These are phyloP conservation scores for Geranium incanum DNA, from an alignment of 441 rosid genomes.

Conservation along the genomic window DNA sequence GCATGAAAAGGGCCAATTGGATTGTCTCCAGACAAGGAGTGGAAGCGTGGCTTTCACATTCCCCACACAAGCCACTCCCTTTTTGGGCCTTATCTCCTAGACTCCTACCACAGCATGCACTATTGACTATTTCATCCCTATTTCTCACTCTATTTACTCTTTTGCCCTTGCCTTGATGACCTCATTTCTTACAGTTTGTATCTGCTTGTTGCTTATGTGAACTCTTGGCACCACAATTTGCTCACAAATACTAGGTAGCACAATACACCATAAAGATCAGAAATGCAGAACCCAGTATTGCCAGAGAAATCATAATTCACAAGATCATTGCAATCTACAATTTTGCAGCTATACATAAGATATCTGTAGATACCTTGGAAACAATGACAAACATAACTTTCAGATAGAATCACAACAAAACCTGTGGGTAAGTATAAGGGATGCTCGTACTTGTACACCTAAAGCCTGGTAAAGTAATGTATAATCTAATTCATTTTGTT, in stretches of 20 bases:
- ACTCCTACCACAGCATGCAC: background rate
- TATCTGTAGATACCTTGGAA: background rate
- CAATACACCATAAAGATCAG: background rate
- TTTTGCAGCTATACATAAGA: background rate
- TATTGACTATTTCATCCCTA: background rate
- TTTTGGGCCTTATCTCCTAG: background rate
- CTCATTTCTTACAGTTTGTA: background rate
- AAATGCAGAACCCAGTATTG: background rate
- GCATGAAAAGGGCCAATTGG: background rate
- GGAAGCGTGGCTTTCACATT: conserved; percentile 46
- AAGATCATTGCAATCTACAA: background rate
- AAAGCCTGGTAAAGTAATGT: background rate
- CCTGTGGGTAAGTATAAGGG: background rate
- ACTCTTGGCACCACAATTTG: background rate
- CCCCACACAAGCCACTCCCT: conserved; percentile 25
- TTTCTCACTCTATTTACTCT: background rate
- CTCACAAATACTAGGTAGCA: background rate
- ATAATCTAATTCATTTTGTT: conserved; percentile 2
- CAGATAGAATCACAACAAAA: conserved; percentile 5
- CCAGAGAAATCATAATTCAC: background rate
- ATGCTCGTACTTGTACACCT: background rate
- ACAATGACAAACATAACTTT: background rate
- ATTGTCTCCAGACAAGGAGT: conserved; percentile 19
- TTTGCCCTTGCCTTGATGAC: background rate
- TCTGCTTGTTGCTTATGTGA: background rate